A percentile compares a stretch with the other conserved stretches of the same genome.
phyloP scores from a whole-genome alignment of 1,139 yeast genomes.

The Candida tetrigidarum region DNA sequence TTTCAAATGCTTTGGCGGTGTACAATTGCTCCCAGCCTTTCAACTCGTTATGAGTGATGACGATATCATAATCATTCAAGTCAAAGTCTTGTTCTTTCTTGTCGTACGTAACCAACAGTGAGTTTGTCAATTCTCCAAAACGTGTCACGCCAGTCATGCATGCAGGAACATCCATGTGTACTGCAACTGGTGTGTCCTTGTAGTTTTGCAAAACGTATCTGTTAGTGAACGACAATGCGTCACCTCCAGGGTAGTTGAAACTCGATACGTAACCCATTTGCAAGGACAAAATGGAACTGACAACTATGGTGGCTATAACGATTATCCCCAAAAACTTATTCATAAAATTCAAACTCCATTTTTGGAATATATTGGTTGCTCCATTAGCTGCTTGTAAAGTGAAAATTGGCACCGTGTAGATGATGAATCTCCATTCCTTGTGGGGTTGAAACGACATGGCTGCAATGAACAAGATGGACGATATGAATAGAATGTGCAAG shows the following conservation, averaged over 20 bases:
- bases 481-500: constrained; percentile 34
- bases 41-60: constrained; percentile 51
- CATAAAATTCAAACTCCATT: constrained; percentile 30
- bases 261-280: constrained; percentile 67
- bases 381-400: constrained; percentile 70
- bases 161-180: constrained; percentile 79
- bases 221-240: constrained; percentile 63
- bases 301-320: constrained; percentile 30
- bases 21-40: constrained; percentile 34
- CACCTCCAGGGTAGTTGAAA: constrained; percentile 89
- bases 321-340: constrained; percentile 32
- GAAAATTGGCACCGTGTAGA: constrained; percentile 73
- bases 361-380: constrained; percentile 47
- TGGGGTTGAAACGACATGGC: constrained; percentile 85
- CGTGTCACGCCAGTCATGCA: constrained; percentile 89
- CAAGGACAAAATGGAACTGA: constrained; percentile 47
- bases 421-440: constrained; percentile 92
- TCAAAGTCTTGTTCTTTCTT: constrained; percentile 61
- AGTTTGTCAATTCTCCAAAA: constrained; percentile 62
- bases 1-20: constrained; percentile 25
- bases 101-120: constrained; percentile 60
- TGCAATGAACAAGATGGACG: constrained; percentile 57
- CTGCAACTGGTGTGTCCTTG: constrained; percentile 26
- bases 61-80: constrained; percentile 55
- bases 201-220: constrained; percentile 32